Percentiles rank a stretch among this genome's conserved stretches.
These are phyloP conservation scores for Beauveria varroae DNA, from an alignment of 2,329 filamentous ascomycete genomes.

Conservation along the genomic window DNA sequence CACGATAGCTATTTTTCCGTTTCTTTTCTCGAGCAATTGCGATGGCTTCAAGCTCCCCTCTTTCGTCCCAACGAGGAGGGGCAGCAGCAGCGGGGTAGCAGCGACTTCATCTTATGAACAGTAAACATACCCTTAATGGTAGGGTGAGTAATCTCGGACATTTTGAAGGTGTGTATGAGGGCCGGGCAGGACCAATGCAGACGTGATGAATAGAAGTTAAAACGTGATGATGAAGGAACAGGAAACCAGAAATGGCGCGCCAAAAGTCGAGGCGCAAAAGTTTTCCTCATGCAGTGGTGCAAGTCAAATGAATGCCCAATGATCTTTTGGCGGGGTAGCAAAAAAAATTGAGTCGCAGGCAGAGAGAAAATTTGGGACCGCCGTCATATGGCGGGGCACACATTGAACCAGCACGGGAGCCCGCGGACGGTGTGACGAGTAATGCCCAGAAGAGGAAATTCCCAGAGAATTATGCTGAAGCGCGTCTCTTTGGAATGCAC, in stretches of 20 bases:
- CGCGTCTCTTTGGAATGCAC: background rate
- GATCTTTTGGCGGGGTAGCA: background rate
- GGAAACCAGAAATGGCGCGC: conserved; percentile 6
- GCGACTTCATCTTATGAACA: background rate
- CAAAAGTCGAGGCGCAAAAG: conserved; percentile 7
- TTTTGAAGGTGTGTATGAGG: conserved; percentile 22
- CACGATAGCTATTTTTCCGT: background rate
- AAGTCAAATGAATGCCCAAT: background rate
- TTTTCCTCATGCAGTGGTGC: conserved; percentile 10
- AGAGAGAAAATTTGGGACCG: background rate
- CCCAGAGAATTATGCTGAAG: background rate
- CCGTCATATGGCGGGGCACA: conserved; percentile 4
- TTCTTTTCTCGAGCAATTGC: background rate
- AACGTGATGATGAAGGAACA: conserved; percentile 10
- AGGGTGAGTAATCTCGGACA: conserved; percentile 48
- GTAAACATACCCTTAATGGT: conserved; percentile 49
- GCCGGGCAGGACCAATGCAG: background rate
- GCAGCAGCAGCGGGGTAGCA: conserved; percentile 13
- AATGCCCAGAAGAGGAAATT: conserved; percentile 5
- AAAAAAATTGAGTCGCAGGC: conserved; percentile 1
- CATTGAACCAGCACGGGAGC: background rate
- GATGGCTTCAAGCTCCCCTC: background rate
- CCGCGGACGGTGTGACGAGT: background rate
- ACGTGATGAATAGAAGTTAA: background rate
- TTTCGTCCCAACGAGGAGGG: conserved; percentile 17